Evolutionary conservation across 2,329 filamentous ascomycete species (phyloP).

Genomic region (Ophiostoma piceae): DNA sequence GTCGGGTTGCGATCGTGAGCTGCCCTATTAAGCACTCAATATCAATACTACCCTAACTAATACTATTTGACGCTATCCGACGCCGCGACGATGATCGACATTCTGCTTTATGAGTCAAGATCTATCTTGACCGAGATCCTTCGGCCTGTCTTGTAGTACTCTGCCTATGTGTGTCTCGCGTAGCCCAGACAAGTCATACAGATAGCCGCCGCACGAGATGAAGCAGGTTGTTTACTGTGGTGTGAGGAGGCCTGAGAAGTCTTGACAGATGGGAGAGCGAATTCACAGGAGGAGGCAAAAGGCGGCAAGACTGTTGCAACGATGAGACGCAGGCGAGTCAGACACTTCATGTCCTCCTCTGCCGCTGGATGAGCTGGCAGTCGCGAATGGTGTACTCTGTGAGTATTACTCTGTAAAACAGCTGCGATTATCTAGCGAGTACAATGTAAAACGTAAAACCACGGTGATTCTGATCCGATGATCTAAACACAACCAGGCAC

Average conservation of each 20-base stretch:
- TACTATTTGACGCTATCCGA: background rate
- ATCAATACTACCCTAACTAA: no score
- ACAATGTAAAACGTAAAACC: background rate
- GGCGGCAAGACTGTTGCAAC: background rate
- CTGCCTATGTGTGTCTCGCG: background rate
- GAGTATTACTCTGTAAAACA: no score
- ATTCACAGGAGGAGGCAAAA: background rate
- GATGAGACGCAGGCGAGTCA: background rate
- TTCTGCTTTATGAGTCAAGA: background rate
- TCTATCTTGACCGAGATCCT: background rate
- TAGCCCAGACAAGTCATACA: background rate
- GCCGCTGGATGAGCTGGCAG: background rate
- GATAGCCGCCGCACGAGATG: background rate
- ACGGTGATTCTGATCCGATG: background rate
- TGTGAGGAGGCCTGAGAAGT: background rate
- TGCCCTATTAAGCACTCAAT: background rate
- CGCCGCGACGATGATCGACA: background rate
- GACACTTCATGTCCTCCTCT: background rate
- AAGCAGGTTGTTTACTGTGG: background rate
- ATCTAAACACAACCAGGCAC: background rate
- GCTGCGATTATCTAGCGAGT: no score
- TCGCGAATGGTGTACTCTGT: background rate
- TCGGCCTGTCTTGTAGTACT: background rate
- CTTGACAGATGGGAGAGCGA: background rate
- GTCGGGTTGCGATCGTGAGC: background rate